Evolutionary conservation across 306 rosid genomes (phyloP).

Genomic region (Cucumis cinereus): DNA sequence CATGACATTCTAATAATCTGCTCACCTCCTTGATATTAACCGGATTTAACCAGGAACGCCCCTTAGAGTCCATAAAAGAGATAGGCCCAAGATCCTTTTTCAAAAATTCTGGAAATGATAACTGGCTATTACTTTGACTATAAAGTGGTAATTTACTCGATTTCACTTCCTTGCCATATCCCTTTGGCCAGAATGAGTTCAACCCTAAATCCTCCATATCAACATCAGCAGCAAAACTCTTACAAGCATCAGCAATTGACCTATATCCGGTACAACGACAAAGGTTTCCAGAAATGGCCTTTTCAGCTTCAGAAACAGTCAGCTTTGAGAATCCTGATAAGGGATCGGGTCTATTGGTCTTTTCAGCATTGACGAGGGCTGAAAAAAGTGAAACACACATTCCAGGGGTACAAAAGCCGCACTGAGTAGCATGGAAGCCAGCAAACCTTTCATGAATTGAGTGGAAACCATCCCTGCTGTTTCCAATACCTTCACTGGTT

Average conservation of each 20-base stretch:
- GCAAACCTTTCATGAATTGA: slow-evolving; percentile 67
- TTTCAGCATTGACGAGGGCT: slow-evolving; percentile 65
- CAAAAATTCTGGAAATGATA: slow-evolving; percentile 51
- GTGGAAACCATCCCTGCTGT: slow-evolving; percentile 67
- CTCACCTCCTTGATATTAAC: slow-evolving; percentile 36
- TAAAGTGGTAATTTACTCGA: slow-evolving; percentile 37
- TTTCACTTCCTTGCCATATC: slow-evolving; percentile 33
- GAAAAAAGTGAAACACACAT: slow-evolving; percentile 69
- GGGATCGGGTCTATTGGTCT: slow-evolving; percentile 34
- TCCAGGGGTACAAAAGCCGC: slow-evolving; percentile 93
- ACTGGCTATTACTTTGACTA: slow-evolving; percentile 9
- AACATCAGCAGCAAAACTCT: slow-evolving; percentile 74
- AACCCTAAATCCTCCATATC: slow-evolving; percentile 89
- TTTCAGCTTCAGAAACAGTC: slow-evolving; percentile 56
- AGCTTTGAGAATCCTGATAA: slow-evolving; percentile 63
- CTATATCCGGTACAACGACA: slow-evolving; percentile 96
- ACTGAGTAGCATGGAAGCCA: slow-evolving; percentile 84
- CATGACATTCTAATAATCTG: slow-evolving; percentile 20
- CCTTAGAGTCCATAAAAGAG: slow-evolving; percentile 25
- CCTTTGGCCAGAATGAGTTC: slow-evolving; percentile 70
- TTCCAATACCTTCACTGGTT: slow-evolving; percentile 85
- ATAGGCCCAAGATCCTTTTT: slow-evolving; percentile 29
- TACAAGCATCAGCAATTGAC: slow-evolving; percentile 84
- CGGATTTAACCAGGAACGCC: slow-evolving; percentile 48
- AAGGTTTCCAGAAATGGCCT: slow-evolving; percentile 70